Percentiles rank a stretch among this genome's conserved stretches.
phyloP scores from a whole-genome alignment of 2,329 filamentous ascomycete genomes.

The Curvularia verruculosa region DNA sequence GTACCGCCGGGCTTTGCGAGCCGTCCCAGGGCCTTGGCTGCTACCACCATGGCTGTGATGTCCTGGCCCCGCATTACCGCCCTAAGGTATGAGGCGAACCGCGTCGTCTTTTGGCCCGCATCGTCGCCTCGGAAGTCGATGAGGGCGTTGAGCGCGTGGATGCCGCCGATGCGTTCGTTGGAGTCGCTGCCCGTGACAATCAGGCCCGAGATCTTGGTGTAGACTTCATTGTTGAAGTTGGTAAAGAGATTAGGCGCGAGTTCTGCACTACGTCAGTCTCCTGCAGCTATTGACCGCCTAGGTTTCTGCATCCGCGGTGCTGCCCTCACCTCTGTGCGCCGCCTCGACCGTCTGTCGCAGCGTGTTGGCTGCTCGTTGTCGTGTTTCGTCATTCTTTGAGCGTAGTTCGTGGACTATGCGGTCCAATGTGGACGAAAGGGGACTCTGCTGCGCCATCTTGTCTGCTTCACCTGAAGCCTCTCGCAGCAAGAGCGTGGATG shows the following conservation, averaged over 20 bases:
- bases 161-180: conserved; percentile 86
- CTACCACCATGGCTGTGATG: conserved; percentile 85
- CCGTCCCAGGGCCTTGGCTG: conserved; percentile 86
- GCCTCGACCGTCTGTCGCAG: conserved; percentile 53
- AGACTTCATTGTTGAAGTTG: conserved; percentile 71
- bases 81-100: conserved; percentile 89
- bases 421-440: conserved; percentile 51
- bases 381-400: conserved; percentile 58
- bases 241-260: conserved; percentile 79
- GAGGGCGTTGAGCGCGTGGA: conserved; percentile 88
- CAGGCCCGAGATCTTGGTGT: conserved; percentile 69
- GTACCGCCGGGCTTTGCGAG: conserved; percentile 92
- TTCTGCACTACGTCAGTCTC: conserved; percentile 60
- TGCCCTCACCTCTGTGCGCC: conserved; percentile 53
- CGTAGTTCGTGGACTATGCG: conserved; percentile 64
- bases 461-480: conserved; percentile 46
- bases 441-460: conserved; percentile 47
- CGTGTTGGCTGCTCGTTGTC: conserved; percentile 52
- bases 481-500: conserved; percentile 30
- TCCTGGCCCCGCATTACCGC: conserved; percentile 90
- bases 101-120: conserved; percentile 87
- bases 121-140: conserved; percentile 98
- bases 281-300: conserved; percentile 19
- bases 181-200: conserved; percentile 87
- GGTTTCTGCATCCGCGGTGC: conserved; percentile 12